Conservation (phyloP, 805 yeast genomes). For the Priceomyces castillae region DNA sequence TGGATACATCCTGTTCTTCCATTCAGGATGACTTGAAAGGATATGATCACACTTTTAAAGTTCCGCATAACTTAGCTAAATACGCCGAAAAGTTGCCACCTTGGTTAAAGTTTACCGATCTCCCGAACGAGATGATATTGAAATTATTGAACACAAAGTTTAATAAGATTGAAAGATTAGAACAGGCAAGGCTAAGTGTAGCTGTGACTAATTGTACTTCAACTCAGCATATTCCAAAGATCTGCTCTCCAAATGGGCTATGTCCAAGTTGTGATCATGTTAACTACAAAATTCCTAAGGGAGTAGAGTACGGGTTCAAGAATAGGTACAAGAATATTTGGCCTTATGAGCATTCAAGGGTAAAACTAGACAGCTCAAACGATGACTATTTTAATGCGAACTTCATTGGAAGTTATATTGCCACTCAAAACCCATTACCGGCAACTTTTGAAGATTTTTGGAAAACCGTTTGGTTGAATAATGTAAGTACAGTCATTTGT, state of each 20-base stretch:
- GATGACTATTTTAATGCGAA: constrained; percentile 49
- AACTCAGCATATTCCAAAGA: constrained; percentile 15
- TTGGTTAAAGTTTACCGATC: constrained; percentile 30
- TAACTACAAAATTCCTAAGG: constrained; percentile 38
- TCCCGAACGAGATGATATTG: constrained; percentile 20
- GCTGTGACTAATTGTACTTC: constrained; percentile 22
- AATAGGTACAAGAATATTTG: constrained; percentile 46
- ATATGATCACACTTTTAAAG: constrained; percentile 22
- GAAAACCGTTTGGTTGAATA: constrained; percentile 35
- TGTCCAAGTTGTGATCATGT: constrained; percentile 44
- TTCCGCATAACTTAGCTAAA: constrained; percentile 17
- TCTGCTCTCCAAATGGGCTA: constrained; percentile 39
- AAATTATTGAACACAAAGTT: constrained; percentile 28
- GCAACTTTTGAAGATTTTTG: constrained; percentile 45
- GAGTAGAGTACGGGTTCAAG: constrained; percentile 44
- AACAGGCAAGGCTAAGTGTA: constrained; percentile 34
- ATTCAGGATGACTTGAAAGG: constrained; percentile 5
- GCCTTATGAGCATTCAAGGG: constrained; percentile 51
- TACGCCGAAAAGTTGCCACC: constrained; percentile 22
- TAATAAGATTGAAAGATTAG: constrained; percentile 36
- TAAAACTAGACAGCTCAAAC: constrained; percentile 24
- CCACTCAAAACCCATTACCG: constrained; percentile 44
- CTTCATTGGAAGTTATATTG: constrained; percentile 41
- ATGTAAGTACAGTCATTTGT: constrained; percentile 35
- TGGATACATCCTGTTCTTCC: constrained; percentile 3